Conservation (phyloP, 257 asterid genomes). For the Coffea canephora region DNA sequence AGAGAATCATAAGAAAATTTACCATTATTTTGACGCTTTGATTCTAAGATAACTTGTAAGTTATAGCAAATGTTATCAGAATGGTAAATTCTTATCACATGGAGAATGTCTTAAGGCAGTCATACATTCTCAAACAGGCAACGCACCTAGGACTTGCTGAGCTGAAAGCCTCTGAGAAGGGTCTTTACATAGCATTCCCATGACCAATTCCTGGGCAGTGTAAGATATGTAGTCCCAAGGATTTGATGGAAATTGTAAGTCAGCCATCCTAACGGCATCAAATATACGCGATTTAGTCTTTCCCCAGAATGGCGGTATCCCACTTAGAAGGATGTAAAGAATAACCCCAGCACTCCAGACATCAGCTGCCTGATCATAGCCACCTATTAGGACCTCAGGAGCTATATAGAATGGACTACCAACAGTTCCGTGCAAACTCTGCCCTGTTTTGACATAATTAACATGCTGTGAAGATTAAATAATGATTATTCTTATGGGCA, state of each 20-base stretch:
- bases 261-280: conserved; percentile 73
- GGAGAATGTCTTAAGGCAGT: background rate
- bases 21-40: background rate
- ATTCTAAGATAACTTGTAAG: background rate
- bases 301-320: conserved; percentile 84
- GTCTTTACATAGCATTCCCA: conserved; percentile 66
- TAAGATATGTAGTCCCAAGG: conserved; percentile 57
- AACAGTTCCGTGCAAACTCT: conserved; percentile 62
- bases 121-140: background rate
- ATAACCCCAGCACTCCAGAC: conserved; percentile 88
- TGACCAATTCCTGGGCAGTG: conserved; percentile 63
- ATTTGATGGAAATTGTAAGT: conserved; percentile 56
- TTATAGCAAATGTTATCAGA: background rate
- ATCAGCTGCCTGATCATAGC: conserved; percentile 75
- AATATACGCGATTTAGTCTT: conserved; percentile 66
- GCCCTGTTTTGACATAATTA: conserved; percentile 42
- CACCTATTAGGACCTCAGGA: conserved; percentile 77
- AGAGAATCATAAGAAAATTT: background rate
- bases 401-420: conserved; percentile 91
- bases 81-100: background rate
- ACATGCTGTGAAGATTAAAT: background rate
- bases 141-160: conserved; percentile 66
- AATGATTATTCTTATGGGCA: background rate
- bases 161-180: conserved; percentile 64
- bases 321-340: conserved; percentile 77